Base-by-base conservation (phyloP, 768 basidiomycete species). In the Sporobolomyces phaffii region DNA sequence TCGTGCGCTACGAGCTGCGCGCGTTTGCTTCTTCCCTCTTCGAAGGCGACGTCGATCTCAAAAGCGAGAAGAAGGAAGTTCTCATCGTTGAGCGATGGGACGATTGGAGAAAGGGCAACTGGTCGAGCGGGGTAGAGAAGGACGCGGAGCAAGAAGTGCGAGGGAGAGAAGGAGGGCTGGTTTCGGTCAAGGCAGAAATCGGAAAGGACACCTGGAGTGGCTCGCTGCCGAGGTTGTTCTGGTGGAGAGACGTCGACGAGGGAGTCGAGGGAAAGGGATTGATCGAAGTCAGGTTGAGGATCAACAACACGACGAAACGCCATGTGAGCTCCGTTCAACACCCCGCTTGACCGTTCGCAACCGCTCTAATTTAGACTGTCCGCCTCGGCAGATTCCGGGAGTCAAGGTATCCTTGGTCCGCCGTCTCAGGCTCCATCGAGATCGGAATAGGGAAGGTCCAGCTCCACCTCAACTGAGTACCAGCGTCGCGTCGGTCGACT, bases 21-120 rank as follows among this genome's bases (percentile, higher is more conserved):
- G 74, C 66, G 11, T 68, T 72, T 38, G 69, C 64, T 20, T 59
- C 60, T 22, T 33, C 62, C 24, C 45, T 69, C 13, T 38, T 59
- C 31, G 60, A 64, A 8, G 68, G 68, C 20, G 63, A 72, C 45
- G 50, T 69, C n/a, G 66, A 69, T 36, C 51, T 64, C 34, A 31
- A 52, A 22, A 65, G 59, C 24, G 62, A 66, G 43, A 61, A 61
- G 36, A 44, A 51, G 14, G 72, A 64, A 6, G 59, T 73, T 0
- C 24, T 40, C 6, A 65, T 75, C 17, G 66, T 74, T n/a, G 73
- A 75, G 45, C 26, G 63, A 7, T 75, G 73, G 74, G 36, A 10
- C 10, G 74, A 75, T 40, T 75, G 74, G 74, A 41, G 60, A 4
- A 56, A 60, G 8, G 69, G 64, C 0, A 44, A 44, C 29, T 72